A percentile compares a stretch with the other conserved stretches of the same genome.
These are phyloP conservation scores for Trichoderma gracile DNA, from an alignment of 2,329 filamentous ascomycete genomes.

Conservation along the genomic window DNA sequence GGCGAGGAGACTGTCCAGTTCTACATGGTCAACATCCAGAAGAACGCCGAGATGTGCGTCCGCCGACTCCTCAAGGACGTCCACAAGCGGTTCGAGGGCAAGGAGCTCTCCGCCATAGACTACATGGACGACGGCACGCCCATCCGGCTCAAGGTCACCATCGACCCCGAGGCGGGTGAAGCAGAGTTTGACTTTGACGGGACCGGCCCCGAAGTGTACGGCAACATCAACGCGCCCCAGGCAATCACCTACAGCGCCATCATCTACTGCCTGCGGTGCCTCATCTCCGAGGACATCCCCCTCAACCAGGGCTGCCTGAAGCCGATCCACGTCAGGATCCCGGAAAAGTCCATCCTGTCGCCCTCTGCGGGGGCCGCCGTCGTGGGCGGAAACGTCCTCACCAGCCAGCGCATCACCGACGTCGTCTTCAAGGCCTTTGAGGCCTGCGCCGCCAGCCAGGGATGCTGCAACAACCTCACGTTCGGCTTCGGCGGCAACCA, in stretches of 20 bases:
- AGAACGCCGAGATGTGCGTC: conserved; percentile 75
- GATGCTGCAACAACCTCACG: conserved; percentile 81
- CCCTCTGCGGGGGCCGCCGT: conserved; percentile 77
- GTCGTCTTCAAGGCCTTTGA: conserved; percentile 68
- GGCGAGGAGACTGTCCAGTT: conserved; percentile 76
- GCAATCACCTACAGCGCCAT: conserved; percentile 85
- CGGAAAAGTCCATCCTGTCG: conserved; percentile 70
- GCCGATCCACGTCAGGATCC: conserved; percentile 73
- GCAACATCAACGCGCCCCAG: conserved; percentile 78
- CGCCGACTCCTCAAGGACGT: conserved; percentile 71
- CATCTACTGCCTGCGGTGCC: conserved; percentile 78
- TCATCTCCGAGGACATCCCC: conserved; percentile 80
- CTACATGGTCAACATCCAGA: conserved; percentile 81
- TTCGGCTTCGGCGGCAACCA: conserved; percentile 67
- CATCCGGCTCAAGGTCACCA: conserved; percentile 72
- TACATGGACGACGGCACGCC: conserved; percentile 85
- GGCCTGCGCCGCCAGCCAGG: conserved; percentile 76
- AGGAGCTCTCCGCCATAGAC: conserved; percentile 69
- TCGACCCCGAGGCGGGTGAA: conserved; percentile 72
- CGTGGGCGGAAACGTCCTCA: conserved; percentile 74
- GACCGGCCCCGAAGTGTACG: conserved; percentile 77
- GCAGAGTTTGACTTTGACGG: conserved; percentile 79
- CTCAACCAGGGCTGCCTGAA: conserved; percentile 80
- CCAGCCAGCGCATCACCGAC: conserved; percentile 47
- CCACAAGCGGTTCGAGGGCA: conserved; percentile 67